These are phyloP conservation scores for Halenospora varia DNA, from an alignment of 495 filamentous ascomycete genomes.

Conservation along the genomic window DNA sequence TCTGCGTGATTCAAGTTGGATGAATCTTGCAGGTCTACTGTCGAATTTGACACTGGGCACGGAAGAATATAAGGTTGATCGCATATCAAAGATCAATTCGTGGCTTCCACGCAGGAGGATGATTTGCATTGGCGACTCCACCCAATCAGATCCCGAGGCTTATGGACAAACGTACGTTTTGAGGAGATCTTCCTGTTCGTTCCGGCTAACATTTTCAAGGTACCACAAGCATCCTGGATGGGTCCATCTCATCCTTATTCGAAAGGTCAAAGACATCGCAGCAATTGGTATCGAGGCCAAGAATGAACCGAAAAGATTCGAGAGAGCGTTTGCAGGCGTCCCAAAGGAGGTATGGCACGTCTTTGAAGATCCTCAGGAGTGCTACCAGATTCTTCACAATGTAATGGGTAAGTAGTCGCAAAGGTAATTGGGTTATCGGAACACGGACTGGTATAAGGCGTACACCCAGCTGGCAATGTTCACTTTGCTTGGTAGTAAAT, in stretches of 20 bases:
- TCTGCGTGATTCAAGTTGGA: conserved; percentile 82
- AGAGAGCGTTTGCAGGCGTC: conserved; percentile 75
- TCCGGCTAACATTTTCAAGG: conserved; percentile 19
- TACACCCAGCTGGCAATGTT: too few relatives aligned
- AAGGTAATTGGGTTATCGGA: too few relatives aligned
- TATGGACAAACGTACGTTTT: conserved; percentile 68
- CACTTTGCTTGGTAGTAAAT: too few relatives aligned
- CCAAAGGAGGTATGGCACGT: conserved; percentile 70
- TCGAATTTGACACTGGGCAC: conserved; percentile 76
- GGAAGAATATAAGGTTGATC: conserved; percentile 79
- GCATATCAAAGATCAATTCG: conserved; percentile 68
- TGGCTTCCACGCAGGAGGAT: conserved; percentile 77
- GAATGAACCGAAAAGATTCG: conserved; percentile 71
- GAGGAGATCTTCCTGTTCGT: neutral
- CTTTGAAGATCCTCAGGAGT: conserved; percentile 72
- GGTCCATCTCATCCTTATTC: conserved; percentile 77
- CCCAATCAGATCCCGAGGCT: conserved; percentile 86
- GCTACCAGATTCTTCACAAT: conserved; percentile 34
- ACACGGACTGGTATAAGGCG: too few relatives aligned
- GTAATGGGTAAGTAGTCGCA: too few relatives aligned
- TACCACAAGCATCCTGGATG: conserved; percentile 57
- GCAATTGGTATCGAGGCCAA: conserved; percentile 63
- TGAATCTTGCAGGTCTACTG: conserved; percentile 77
- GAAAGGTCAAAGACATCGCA: conserved; percentile 75
- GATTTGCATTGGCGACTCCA: conserved; percentile 84